A percentile compares a stretch with the other conserved stretches of the same genome.
phyloP scores from a whole-genome alignment of 441 rosid genomes.

The Manihot esculenta region DNA sequence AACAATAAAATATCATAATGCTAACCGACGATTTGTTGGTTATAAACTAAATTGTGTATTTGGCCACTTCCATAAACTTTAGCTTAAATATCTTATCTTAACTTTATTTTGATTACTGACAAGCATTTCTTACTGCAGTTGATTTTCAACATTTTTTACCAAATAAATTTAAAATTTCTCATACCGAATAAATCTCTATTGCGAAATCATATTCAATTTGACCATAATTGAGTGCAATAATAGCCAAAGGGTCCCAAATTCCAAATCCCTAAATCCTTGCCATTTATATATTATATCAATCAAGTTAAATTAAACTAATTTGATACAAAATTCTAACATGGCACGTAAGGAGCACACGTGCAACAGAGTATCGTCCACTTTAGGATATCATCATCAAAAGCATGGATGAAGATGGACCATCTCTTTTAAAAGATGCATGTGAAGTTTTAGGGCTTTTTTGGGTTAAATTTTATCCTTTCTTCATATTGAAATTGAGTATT shows the following conservation, averaged over 20 bases:
- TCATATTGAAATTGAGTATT: conserved; percentile 5
- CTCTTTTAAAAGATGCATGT: not conserved
- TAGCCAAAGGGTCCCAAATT: conserved; percentile 35
- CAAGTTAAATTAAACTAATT: conserved; percentile 10
- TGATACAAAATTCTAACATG: conserved; percentile 26
- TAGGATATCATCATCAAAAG: conserved; percentile 14
- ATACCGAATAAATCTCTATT: too few relatives aligned
- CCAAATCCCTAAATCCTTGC: conserved; percentile 29
- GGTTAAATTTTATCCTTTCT: too few relatives aligned
- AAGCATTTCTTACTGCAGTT: too few relatives aligned
- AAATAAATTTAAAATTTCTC: too few relatives aligned
- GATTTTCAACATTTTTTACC: too few relatives aligned
- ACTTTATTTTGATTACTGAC: too few relatives aligned
- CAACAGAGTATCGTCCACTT: conserved; percentile 11
- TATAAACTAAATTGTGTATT: too few relatives aligned
- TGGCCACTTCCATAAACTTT: too few relatives aligned
- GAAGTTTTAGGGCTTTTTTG: conserved; percentile 5
- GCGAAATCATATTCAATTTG: too few relatives aligned
- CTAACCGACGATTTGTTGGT: too few relatives aligned
- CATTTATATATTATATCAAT: conserved; percentile 13
- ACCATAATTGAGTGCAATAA: conserved; percentile 34
- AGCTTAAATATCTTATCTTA: too few relatives aligned
- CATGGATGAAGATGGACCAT: not conserved
- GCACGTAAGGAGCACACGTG: conserved; percentile 43
- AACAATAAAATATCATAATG: too few relatives aligned